Evolutionary conservation across 148 eudicot genomes (phyloP).

Genomic region (Diospyros lotus): DNA sequence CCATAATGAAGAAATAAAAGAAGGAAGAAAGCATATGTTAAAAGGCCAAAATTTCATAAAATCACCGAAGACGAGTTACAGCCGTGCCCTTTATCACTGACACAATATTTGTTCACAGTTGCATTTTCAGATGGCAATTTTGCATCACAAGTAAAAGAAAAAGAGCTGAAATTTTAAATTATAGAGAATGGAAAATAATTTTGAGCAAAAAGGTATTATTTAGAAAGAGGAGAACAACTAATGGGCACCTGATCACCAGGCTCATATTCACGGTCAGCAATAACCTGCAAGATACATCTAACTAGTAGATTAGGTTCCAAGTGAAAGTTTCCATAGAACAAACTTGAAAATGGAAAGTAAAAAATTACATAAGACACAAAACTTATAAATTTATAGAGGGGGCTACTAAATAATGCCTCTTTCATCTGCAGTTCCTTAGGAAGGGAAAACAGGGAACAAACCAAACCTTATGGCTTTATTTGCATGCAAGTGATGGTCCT

Average conservation of each 20-base stretch:
- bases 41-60: neutral
- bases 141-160: neutral
- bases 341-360: neutral
- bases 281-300: conserved; percentile 40
- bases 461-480: neutral
- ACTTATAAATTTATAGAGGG: neutral
- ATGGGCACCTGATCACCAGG: conserved; percentile 69
- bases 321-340: neutral
- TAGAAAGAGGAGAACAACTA: conserved; percentile 2
- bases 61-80: neutral
- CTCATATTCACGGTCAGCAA: conserved; percentile 68
- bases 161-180: neutral
- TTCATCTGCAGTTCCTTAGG: neutral
- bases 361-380: neutral
- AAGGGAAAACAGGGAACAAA: neutral
- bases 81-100: neutral
- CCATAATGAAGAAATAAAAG: neutral
- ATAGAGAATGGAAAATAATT: neutral
- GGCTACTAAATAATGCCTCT: neutral
- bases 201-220: neutral
- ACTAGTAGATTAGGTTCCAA: neutral
- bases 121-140: neutral
- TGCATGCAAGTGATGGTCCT: neutral
- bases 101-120: neutral
- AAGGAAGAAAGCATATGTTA: neutral